phyloP scores from a whole-genome alignment of 495 filamentous ascomycete species.

The Bombardia bombarda region DNA sequence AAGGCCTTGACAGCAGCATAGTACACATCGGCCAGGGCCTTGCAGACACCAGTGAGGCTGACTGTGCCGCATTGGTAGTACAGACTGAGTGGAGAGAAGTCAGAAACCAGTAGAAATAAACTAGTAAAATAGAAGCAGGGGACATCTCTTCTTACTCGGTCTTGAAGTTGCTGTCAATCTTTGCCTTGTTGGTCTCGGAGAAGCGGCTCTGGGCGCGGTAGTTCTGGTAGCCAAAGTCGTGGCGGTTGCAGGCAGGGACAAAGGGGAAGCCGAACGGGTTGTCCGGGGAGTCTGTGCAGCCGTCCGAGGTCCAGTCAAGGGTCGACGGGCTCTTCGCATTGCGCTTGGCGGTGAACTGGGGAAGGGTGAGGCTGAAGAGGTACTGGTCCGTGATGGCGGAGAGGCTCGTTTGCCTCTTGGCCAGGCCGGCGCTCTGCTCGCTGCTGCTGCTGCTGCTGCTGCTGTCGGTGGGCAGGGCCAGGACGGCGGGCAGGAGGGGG shows the following conservation, averaged over 20 bases:
- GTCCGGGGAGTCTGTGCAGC: slow-evolving; percentile 35
- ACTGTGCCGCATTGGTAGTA: slow-evolving; percentile 22
- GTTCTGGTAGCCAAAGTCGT: slow-evolving; percentile 45
- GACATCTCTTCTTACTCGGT: slow-evolving; percentile 18
- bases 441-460: background rate
- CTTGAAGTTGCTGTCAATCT: slow-evolving; percentile 38
- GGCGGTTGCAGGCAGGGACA: slow-evolving; percentile 32
- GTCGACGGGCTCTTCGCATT: slow-evolving; percentile 21
- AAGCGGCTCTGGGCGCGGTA: slow-evolving; percentile 34
- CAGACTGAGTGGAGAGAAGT: slow-evolving; percentile 8
- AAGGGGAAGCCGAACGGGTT: slow-evolving; percentile 40
- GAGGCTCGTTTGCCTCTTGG: slow-evolving; percentile 3
- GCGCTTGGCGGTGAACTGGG: slow-evolving; percentile 21
- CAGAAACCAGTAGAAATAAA: background rate
- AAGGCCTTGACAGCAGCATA: slow-evolving; percentile 36
- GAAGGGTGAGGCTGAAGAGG: slow-evolving; percentile 25
- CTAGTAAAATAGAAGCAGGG: background rate
- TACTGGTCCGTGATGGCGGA: slow-evolving; percentile 26
- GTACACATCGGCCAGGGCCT: slow-evolving; percentile 34
- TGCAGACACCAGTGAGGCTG: slow-evolving; percentile 15
- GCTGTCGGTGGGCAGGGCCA: slow-evolving; percentile 12
- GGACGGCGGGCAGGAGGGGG: slow-evolving; percentile 7
- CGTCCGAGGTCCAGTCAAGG: slow-evolving; percentile 35
- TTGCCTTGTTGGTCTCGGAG: slow-evolving; percentile 20
- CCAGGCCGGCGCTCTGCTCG: background rate